A percentile compares a stretch with the other conserved stretches of the same genome.
These are phyloP conservation scores for Yamadazyma epiphylla DNA, from an alignment of 1,139 yeast species.

Conservation along the genomic window DNA sequence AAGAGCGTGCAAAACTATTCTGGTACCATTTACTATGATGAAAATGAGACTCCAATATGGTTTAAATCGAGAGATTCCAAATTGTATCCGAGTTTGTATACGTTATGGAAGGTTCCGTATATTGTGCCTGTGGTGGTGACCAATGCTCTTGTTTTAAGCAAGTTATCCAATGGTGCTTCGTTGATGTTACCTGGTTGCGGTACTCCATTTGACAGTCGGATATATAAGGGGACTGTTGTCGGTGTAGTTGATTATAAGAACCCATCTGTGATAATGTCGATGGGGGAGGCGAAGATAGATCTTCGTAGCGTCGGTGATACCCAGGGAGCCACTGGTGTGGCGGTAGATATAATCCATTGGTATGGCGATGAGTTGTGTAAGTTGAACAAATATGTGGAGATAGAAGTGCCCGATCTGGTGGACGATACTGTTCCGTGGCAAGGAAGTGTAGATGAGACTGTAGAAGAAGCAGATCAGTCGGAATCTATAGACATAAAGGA, in stretches of 20 bases:
- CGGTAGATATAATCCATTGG: slow-evolving; percentile 57
- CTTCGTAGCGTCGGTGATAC: slow-evolving; percentile 41
- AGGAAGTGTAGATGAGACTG: slow-evolving; percentile 5
- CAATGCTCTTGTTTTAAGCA: slow-evolving; percentile 65
- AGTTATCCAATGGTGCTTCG: slow-evolving; percentile 75
- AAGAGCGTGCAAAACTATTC: slow-evolving; percentile 49
- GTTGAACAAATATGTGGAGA: slow-evolving; percentile 42
- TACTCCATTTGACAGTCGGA: slow-evolving; percentile 61
- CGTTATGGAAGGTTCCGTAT: slow-evolving; percentile 67
- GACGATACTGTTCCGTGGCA: slow-evolving; percentile 19
- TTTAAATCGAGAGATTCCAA: slow-evolving; percentile 55
- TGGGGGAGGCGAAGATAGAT: slow-evolving; percentile 64
- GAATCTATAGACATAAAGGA: slow-evolving; percentile 11
- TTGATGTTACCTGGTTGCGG: slow-evolving; percentile 89
- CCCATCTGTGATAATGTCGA: slow-evolving; percentile 69
- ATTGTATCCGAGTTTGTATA: slow-evolving; percentile 67
- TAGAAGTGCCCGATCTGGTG: slow-evolving; percentile 37
- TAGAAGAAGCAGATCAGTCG: slow-evolving; percentile 6
- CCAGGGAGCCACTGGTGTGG: slow-evolving; percentile 60
- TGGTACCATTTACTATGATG: slow-evolving; percentile 67
- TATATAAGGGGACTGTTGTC: slow-evolving; percentile 54
- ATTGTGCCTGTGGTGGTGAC: slow-evolving; percentile 67
- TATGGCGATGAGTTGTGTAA: slow-evolving; percentile 51
- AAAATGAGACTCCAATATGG: slow-evolving; percentile 67
- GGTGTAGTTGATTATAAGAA: slow-evolving; percentile 62